Percentiles rank a stretch among this genome's conserved stretches.
phyloP scores from a whole-genome alignment of 2,329 filamentous ascomycete species.

The Arthrobotrys pseudoclavata region DNA sequence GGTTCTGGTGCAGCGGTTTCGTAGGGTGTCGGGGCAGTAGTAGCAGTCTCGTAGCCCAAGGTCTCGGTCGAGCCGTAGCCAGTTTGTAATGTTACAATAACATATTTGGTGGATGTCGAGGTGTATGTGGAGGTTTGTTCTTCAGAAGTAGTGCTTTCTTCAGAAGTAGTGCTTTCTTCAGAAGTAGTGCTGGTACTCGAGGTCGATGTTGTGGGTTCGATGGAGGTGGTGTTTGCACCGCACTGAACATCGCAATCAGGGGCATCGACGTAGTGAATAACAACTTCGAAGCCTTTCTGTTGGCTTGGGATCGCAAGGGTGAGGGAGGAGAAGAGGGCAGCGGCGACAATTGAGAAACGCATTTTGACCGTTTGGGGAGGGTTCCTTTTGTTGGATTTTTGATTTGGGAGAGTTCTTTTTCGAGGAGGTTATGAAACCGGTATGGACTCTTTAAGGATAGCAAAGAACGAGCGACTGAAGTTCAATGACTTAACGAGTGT shows the following conservation, averaged over 20 bases:
- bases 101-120: conserved; percentile 50
- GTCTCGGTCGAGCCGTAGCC: conserved; percentile 39
- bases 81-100: conserved; percentile 54
- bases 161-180: conserved; percentile 10
- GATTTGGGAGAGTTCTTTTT: conserved; percentile 14
- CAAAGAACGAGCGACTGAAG: conserved; percentile 48
- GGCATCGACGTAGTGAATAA: conserved; percentile 56
- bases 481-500: conserved; percentile 52
- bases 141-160: conserved; percentile 9
- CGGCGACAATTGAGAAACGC: conserved; percentile 44
- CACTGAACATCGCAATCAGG: conserved; percentile 51
- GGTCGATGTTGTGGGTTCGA: conserved; percentile 15
- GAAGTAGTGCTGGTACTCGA: neutral
- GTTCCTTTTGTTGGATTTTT: conserved; percentile 32
- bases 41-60: conserved; percentile 51
- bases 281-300: conserved; percentile 42
- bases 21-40: conserved; percentile 27
- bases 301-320: conserved; percentile 23
- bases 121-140: conserved; percentile 33
- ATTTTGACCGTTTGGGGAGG: conserved; percentile 30
- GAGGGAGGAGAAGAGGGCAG: conserved; percentile 42
- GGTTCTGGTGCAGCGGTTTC: conserved; percentile 9
- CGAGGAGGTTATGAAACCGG: conserved; percentile 19
- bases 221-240: conserved; percentile 49
- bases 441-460: conserved; percentile 28